A percentile compares a stretch with the other conserved stretches of the same genome.
Conservation (phyloP, 1,284 basidiomycete species). For the Cryptococcus floricola region DNA sequence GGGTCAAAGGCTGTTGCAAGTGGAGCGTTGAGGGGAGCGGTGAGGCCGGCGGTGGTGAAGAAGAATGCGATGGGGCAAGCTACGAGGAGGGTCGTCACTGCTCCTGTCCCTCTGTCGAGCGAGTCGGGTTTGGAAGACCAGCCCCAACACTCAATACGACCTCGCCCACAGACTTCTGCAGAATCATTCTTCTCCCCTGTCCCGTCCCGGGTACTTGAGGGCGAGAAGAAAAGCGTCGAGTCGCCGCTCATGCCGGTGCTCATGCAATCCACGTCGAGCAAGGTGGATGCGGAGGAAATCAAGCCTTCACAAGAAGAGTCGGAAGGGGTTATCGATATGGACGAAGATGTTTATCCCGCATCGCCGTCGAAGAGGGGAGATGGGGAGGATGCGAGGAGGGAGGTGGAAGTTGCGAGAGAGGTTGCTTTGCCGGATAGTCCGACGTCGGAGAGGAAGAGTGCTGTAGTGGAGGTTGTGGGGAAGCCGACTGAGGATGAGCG, state of each 20-base stretch:
- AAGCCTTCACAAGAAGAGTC: constrained; percentile 1
- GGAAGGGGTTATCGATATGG: constrained; percentile 11
- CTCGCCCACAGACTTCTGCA: background rate
- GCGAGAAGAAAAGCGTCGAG: background rate
- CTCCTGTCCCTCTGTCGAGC: constrained; percentile 12
- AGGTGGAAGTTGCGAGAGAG: constrained; percentile 6
- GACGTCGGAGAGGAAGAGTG: background rate
- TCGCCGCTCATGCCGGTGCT: constrained; percentile 15
- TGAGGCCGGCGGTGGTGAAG: constrained; percentile 7
- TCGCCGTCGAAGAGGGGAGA: background rate
- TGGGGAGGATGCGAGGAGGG: background rate
- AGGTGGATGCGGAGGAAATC: background rate
- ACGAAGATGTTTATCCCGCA: constrained; percentile 12
- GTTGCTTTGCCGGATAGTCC: background rate
- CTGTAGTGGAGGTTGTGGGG: background rate
- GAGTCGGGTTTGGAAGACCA: background rate
- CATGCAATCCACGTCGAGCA: constrained; percentile 10
- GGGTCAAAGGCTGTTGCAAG: background rate
- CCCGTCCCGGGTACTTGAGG: background rate
- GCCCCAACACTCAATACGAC: background rate
- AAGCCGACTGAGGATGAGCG: background rate
- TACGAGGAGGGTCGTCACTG: constrained; percentile 29
- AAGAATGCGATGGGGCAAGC: constrained; percentile 24
- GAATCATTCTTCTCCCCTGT: background rate
- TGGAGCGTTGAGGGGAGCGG: constrained; percentile 13